phyloP scores from a whole-genome alignment of 192 early-diverging fungal species.

The Entomortierella lignicola region DNA sequence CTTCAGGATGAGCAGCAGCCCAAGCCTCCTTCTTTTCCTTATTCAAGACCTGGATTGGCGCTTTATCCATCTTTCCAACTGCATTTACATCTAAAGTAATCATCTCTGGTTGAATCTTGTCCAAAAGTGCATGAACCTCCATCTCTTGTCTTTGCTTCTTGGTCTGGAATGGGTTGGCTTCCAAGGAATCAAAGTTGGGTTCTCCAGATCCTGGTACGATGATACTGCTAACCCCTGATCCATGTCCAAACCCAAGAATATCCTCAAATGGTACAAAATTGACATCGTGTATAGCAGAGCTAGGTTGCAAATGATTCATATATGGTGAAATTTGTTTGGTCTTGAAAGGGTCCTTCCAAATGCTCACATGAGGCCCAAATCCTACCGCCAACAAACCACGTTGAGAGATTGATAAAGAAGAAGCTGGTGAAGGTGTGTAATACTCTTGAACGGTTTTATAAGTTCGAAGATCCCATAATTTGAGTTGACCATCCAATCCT shows the following conservation, averaged over 20 bases:
- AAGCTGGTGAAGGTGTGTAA: constrained; percentile 79
- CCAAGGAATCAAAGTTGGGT: constrained; percentile 95
- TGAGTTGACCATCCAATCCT: constrained; percentile 90
- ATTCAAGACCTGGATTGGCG: constrained; percentile 65
- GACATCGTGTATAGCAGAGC: constrained; percentile 63
- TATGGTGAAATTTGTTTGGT: constrained; percentile 86
- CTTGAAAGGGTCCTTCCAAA: constrained; percentile 92
- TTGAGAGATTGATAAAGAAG: constrained; percentile 85
- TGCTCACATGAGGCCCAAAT: constrained; percentile 79
- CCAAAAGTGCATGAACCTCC: constrained; percentile 89
- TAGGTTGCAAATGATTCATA: constrained; percentile 81
- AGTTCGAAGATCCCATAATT: constrained; percentile 93
- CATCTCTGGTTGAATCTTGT: constrained; percentile 96
- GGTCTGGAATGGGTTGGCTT: constrained; percentile 94
- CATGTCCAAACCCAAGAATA: constrained; percentile 88
- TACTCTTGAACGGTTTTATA: constrained; percentile 87
- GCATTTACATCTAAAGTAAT: constrained; percentile 87
- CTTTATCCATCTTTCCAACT: constrained; percentile 83
- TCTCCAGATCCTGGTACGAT: constrained; percentile 95
- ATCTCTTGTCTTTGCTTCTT: constrained; percentile 86
- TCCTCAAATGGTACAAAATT: constrained; percentile 97
- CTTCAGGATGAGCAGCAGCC: constrained; percentile 59
- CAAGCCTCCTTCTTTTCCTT: constrained; percentile 71
- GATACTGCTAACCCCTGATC: constrained; percentile 79
- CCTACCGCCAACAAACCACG: constrained; percentile 86